These are phyloP conservation scores for Blepharisma stoltei DNA, from an alignment of 73 alveolate species.

Conservation along the genomic window DNA sequence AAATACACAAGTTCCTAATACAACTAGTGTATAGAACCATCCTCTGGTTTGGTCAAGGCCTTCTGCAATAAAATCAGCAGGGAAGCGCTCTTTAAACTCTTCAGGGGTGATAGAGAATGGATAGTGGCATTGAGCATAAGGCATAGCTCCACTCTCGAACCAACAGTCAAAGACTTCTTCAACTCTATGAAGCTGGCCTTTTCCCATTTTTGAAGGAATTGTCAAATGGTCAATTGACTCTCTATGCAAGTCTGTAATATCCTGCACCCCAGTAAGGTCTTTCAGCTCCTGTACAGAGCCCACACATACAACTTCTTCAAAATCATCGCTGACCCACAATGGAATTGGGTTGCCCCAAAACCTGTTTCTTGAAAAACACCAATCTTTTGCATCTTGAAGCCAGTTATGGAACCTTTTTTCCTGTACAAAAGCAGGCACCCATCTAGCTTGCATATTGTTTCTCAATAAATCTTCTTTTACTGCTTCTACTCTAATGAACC, in stretches of 20 bases:
- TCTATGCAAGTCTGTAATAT: conserved; percentile 94
- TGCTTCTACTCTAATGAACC: conserved; percentile 99
- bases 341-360: conserved; percentile 99
- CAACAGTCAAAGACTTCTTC: conserved; percentile 99
- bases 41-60: conserved; percentile 99
- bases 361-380: conserved; percentile 99
- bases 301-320: conserved; percentile 93
- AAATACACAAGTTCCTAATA: conserved; percentile 90
- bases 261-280: conserved; percentile 85
- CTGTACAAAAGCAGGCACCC: conserved; percentile 97
- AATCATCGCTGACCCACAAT: conserved; percentile 98
- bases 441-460: conserved; percentile 83
- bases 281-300: conserved; percentile 98
- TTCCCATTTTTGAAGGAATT: conserved; percentile 98
- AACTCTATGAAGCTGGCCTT: conserved; percentile 94
- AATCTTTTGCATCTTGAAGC: conserved; percentile 99
- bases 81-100: conserved; percentile 92
- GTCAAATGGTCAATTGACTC: conserved; percentile 92
- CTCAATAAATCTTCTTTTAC: conserved; percentile 85
- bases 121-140: conserved; percentile 94
- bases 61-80: conserved; percentile 99
- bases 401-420: conserved; percentile 99
- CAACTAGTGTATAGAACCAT: conserved; percentile 99
- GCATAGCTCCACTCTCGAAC: conserved; percentile 99
- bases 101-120: conserved; percentile 89